phyloP scores from a whole-genome alignment of 768 basidiomycete genomes.

The Naganishia antarctica region DNA sequence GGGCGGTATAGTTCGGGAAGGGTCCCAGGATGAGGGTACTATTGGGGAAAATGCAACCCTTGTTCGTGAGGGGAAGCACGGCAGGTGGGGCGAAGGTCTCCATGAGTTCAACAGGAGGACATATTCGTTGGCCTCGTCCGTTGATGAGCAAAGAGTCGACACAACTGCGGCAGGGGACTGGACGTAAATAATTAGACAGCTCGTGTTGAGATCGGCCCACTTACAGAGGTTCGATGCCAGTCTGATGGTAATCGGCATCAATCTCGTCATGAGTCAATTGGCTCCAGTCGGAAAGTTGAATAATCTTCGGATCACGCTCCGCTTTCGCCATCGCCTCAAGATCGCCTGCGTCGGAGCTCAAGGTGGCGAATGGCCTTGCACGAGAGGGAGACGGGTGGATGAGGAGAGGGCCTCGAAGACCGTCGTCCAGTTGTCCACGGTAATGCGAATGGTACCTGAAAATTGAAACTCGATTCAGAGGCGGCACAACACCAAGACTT shows the following conservation, averaged over 20 bases:
- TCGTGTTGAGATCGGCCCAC: not conserved
- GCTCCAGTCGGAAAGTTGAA: constrained; percentile 23
- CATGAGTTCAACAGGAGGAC: constrained; percentile 7
- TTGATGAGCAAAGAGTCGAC: constrained; percentile 27
- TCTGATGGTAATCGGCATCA: constrained; percentile 19
- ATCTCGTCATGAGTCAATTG: constrained; percentile 22
- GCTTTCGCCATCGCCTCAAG: constrained; percentile 23
- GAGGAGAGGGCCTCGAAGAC: constrained; percentile 24
- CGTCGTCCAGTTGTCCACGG: constrained; percentile 24
- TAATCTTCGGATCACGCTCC: constrained; percentile 15
- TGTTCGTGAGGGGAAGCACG: constrained; percentile 20
- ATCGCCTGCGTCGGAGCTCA: constrained; percentile 15
- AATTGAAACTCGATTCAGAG: no score
- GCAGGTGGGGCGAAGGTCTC: constrained; percentile 14
- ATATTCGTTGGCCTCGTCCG: constrained; percentile 24
- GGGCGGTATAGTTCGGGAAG: constrained; percentile 18
- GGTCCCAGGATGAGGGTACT: constrained; percentile 24
- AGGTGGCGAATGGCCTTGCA: constrained; percentile 12
- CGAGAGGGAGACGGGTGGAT: constrained; percentile 19
- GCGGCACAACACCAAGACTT: no score
- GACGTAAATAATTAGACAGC: not conserved
- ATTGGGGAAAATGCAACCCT: constrained; percentile 25
- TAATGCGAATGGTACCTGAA: constrained; percentile 29
- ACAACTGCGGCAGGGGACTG: not conserved
- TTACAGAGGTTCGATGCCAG: constrained; percentile 27